These are phyloP conservation scores for Myrica gale DNA, from an alignment of 306 rosid genomes.

Conservation along the genomic window DNA sequence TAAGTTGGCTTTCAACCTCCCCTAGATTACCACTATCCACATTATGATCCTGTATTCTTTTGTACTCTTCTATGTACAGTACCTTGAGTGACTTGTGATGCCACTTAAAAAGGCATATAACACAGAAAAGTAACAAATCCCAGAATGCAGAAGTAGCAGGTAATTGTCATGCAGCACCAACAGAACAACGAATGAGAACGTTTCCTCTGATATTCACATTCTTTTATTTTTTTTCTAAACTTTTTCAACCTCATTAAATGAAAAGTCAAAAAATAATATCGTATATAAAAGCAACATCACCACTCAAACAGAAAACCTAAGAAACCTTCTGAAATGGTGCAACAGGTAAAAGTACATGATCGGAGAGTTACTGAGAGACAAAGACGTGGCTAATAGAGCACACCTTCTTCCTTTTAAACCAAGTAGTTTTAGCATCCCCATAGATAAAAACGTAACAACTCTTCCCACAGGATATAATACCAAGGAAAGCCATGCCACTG, in stretches of 20 bases:
- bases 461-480: constrained; percentile 90
- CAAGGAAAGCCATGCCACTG: constrained; percentile 99
- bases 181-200: neutral
- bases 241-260: constrained; percentile 2
- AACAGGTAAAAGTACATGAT: constrained; percentile 15
- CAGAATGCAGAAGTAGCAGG: neutral
- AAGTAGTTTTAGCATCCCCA: constrained; percentile 94
- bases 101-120: neutral
- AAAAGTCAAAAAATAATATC: neutral
- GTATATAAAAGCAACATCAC: constrained; percentile 11
- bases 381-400: constrained; percentile 28
- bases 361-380: constrained; percentile 5
- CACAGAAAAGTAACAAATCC: neutral
- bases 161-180: neutral
- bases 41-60: neutral
- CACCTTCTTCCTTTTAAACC: constrained; percentile 98
- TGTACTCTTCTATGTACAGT: neutral
- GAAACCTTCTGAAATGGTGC: constrained; percentile 13
- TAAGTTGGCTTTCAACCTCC: neutral
- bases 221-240: neutral
- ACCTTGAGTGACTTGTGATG: neutral
- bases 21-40: neutral
- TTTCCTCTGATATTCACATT: neutral
- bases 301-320: constrained; percentile 17
- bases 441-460: constrained; percentile 86